Evolutionary conservation across 495 filamentous ascomycete genomes (phyloP), one percentile per base, ranked within the genome.

Genomic region (Talaromyces wortmannii): DNA sequence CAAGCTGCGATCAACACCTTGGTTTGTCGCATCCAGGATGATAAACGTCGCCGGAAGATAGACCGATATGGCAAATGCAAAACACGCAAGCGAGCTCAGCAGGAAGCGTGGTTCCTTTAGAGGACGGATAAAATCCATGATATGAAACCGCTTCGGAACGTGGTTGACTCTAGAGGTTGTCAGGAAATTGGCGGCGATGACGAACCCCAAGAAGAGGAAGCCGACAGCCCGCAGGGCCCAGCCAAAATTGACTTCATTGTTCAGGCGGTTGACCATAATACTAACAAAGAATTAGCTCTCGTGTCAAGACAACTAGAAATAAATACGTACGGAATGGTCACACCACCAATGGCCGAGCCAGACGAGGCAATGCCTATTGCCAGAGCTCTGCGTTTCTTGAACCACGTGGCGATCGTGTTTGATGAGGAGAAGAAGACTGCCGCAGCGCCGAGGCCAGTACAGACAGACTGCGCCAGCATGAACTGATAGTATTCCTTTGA

Each of bases 31-130:
- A 50, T 83, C 66, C 1, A 83, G 71, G 31, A 84, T 81, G 43
- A 92, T 72, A 61, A 81, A 91, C 61, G 84, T 87, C 70, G 89
- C 83, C 0, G 89, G 89, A 13, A 90, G 58, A 64, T 88, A 89
- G 6, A 31, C 31, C 90, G 65, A 8, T 60, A 87, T 68, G 78
- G 88, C 83, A 3, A 72, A 76, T 53, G 83, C 45, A 61, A 80
- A 79, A 65, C 73, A 62, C 18, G 62, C 74, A 7, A 67, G 46
- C 50, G 48, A 57, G 55, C 78, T 78, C 5, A 77, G 17, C 7
- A 64, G 60, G 56, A 64, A 78, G 4, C 64, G 52, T 0, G 63
- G 6, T 57, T 90, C 86, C 13, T 61, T 73, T 29, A 91, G 75
- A 2, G 87, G 86, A 2, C 62, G 59, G 4, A 85, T 29, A 62